Evolutionary conservation across 2,329 filamentous ascomycete species (phyloP).

Genomic region (Neophaeococcomyces mojaviensis): DNA sequence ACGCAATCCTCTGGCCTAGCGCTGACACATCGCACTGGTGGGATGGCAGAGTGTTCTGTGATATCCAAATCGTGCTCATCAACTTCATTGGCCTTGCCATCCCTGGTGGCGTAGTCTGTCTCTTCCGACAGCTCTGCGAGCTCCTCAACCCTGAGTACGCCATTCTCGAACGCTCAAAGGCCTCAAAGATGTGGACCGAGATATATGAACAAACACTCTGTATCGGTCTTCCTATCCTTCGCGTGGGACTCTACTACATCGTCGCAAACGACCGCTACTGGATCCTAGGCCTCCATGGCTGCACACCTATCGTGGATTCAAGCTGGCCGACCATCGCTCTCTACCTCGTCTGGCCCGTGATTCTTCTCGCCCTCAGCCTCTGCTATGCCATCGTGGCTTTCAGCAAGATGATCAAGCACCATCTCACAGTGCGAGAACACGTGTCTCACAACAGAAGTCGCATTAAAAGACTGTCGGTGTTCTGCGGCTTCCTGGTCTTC

Average conservation of each 20-base stretch:
- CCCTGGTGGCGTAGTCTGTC: conserved; percentile 47
- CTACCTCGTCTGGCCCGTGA: conserved; percentile 47
- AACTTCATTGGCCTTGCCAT: conserved; percentile 47
- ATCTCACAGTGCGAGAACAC: neutral
- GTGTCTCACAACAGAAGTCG: neutral
- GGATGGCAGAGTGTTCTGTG: conserved; percentile 54
- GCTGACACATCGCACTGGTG: conserved; percentile 51
- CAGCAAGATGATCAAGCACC: neutral
- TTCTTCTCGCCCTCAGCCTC: conserved; percentile 33
- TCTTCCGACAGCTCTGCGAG: conserved; percentile 52
- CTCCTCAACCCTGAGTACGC: conserved; percentile 55
- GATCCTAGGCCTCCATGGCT: conserved; percentile 50
- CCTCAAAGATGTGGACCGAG: conserved; percentile 41
- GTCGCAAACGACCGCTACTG: conserved; percentile 54
- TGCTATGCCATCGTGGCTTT: neutral
- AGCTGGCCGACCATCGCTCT: conserved; percentile 53
- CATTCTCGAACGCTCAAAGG: conserved; percentile 40
- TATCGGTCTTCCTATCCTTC: conserved; percentile 46
- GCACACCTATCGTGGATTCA: conserved; percentile 41
- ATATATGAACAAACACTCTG: conserved; percentile 50
- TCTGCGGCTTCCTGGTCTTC: neutral
- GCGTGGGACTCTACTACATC: conserved; percentile 52
- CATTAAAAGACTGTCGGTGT: neutral
- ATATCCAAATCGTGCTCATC: conserved; percentile 55
- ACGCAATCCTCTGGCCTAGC: conserved; percentile 57